Conservation (phyloP, 2,329 filamentous ascomycete species). For the Phyllachora maydis region DNA sequence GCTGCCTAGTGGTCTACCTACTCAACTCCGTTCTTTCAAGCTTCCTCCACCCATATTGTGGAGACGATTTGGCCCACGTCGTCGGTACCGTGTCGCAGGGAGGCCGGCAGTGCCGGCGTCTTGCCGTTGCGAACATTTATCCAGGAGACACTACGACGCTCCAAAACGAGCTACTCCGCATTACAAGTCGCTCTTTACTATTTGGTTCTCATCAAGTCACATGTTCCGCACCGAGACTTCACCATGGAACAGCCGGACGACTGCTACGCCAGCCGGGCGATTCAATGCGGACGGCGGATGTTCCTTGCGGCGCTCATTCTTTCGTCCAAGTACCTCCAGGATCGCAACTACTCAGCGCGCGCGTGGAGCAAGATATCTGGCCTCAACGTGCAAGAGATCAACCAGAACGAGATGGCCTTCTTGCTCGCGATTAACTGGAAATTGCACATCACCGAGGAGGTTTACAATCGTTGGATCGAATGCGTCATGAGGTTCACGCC, state of each 20-base stretch:
- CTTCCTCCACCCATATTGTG: conserved; percentile 93
- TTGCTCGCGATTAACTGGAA: conserved; percentile 82
- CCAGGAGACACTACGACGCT: conserved; percentile 86
- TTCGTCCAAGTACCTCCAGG: conserved; percentile 93
- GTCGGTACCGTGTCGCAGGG: conserved; percentile 54
- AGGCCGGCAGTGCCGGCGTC: conserved; percentile 54
- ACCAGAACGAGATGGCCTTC: conserved; percentile 89
- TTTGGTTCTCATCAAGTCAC: conserved; percentile 78
- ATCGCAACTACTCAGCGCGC: conserved; percentile 90
- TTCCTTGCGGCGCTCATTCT: conserved; percentile 88
- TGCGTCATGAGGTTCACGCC: conserved; percentile 75
- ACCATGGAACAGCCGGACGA: conserved; percentile 70
- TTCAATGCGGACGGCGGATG: conserved; percentile 95
- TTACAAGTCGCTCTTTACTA: conserved; percentile 95
- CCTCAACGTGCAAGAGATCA: conserved; percentile 83
- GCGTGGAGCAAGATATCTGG: conserved; percentile 99
- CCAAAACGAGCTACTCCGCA: conserved; percentile 91
- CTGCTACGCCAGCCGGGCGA: conserved; percentile 49
- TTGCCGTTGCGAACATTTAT: conserved; percentile 89
- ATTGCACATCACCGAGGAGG: conserved; percentile 73
- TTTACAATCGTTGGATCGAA: conserved; percentile 87
- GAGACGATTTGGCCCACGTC: conserved; percentile 94
- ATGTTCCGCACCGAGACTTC: conserved; percentile 67
- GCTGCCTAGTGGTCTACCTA: conserved; percentile 4
- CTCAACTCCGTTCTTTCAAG: conserved; percentile 31